A percentile compares a stretch with the other conserved stretches of the same genome.
Evolutionary conservation across 106 monocot species (phyloP).

Genomic region (Triglochin maritima): DNA sequence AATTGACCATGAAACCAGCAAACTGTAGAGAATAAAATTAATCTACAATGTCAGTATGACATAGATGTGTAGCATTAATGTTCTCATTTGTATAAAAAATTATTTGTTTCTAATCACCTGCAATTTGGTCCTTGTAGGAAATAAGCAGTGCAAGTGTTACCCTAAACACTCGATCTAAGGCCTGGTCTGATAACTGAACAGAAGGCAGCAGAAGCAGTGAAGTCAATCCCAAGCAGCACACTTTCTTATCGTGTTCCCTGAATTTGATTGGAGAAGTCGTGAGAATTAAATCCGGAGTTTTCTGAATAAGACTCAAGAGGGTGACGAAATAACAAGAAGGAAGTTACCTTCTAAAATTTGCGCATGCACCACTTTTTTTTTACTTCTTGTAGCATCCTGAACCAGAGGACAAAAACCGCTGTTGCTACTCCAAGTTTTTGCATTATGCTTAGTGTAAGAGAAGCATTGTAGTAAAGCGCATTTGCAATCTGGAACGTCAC

Average conservation of each 20-base stretch:
- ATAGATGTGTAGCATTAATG: too few species aligned
- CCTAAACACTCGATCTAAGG: conserved; percentile 62
- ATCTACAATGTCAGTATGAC: too few species aligned
- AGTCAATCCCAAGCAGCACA: conserved; percentile 92
- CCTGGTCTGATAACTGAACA: conserved; percentile 65
- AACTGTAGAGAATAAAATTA: too few species aligned
- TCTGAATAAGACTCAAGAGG: background rate
- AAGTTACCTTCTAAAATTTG: conserved; percentile 71
- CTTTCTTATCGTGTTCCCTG: conserved; percentile 97
- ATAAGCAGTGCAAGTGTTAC: conserved; percentile 76
- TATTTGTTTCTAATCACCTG: conserved; percentile 34
- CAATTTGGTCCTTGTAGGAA: conserved; percentile 91
- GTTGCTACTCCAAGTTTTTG: conserved; percentile 80
- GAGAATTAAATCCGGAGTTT: background rate
- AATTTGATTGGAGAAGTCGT: conserved; percentile 3
- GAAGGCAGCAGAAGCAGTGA: conserved; percentile 70
- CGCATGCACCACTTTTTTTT: conserved; percentile 76
- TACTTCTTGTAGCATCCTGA: conserved; percentile 83
- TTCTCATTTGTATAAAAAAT: background rate
- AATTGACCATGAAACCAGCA: too few species aligned
- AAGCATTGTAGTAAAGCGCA: conserved; percentile 84
- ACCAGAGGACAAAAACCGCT: conserved; percentile 83
- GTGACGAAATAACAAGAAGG: background rate
- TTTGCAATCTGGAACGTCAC: conserved; percentile 56
- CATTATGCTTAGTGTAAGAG: conserved; percentile 54